Conservation (phyloP, 768 basidiomycete species). For the Tremella fuciformis region DNA sequence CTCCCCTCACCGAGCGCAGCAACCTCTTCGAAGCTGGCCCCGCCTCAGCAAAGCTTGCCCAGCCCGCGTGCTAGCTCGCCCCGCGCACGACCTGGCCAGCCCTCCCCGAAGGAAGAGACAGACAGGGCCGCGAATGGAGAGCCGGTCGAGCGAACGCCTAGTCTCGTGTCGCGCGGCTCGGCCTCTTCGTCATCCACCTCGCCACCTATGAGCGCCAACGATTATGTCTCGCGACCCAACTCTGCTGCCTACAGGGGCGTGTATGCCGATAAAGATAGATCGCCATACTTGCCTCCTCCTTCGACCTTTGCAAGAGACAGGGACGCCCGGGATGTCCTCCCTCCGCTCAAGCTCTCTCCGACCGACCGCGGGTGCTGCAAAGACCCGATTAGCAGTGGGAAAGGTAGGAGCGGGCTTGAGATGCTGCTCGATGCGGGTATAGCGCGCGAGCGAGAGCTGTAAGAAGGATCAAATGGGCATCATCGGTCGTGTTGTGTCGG, state of each 20-base stretch:
- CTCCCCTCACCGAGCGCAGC: not conserved
- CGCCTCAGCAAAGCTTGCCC: no score
- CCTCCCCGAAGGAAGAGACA: no score
- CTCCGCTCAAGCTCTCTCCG: not conserved
- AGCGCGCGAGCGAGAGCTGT: no score
- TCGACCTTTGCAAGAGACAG: not conserved
- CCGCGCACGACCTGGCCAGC: no score
- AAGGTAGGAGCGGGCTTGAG: conserved; percentile 20
- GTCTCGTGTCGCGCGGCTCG: conserved; percentile 11
- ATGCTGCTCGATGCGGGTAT: conserved; percentile 32
- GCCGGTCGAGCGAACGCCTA: conserved; percentile 12
- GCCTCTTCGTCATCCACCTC: conserved; percentile 13
- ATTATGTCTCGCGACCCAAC: not conserved
- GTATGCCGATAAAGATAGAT: not conserved
- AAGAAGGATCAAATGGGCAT: no score
- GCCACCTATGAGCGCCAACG: not conserved
- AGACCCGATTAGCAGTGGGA: not conserved
- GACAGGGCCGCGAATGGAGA: no score
- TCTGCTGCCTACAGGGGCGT: not conserved
- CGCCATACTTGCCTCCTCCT: not conserved
- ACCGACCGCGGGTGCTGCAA: not conserved
- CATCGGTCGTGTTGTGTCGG: no score
- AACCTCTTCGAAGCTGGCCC: no score
- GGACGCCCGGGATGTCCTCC: not conserved
- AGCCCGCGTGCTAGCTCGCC: no score